Conservation (phyloP, 805 yeast species). For the Yamadazyma philogaea region DNA sequence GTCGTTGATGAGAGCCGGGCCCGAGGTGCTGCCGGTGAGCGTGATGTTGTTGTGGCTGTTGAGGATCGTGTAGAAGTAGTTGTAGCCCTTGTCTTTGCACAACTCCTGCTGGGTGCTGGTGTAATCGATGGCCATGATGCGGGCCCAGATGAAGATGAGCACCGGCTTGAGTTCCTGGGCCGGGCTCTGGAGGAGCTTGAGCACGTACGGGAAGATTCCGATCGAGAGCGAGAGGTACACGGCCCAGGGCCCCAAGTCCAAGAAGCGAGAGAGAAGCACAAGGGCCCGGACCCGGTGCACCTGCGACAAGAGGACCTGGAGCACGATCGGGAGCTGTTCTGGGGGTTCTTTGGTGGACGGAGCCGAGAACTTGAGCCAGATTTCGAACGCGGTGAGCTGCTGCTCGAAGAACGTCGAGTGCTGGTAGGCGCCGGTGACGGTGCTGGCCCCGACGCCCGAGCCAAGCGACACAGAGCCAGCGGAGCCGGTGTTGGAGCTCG, state of each 20-base stretch:
- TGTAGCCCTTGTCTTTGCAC: conserved; percentile 85
- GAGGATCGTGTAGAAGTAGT: conserved; percentile 79
- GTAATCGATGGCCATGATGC: conserved; percentile 94
- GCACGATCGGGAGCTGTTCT: conserved; percentile 88
- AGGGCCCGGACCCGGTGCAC: conserved; percentile 90
- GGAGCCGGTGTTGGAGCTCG: not conserved
- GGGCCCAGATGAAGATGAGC: conserved; percentile 93
- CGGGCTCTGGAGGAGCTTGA: conserved; percentile 86
- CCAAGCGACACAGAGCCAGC: conserved; percentile 13
- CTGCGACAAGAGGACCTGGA: conserved; percentile 90
- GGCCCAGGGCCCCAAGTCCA: conserved; percentile 97
- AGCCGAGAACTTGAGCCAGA: conserved; percentile 87
- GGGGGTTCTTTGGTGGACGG: conserved; percentile 84
- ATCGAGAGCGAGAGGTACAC: conserved; percentile 88
- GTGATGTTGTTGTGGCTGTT: conserved; percentile 37
- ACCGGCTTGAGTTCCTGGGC: conserved; percentile 95
- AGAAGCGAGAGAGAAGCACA: conserved; percentile 74
- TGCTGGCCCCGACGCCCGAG: conserved; percentile 15
- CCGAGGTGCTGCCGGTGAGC: conserved; percentile 26
- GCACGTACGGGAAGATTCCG: conserved; percentile 93
- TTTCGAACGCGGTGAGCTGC: conserved; percentile 91
- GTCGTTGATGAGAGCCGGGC: conserved; percentile 48
- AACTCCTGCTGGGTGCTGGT: conserved; percentile 87
- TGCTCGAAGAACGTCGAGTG: conserved; percentile 95
- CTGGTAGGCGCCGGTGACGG: conserved; percentile 50